A percentile compares a stretch with the other conserved stretches of the same genome.
These are phyloP conservation scores for Verticillium albo-atrum DNA, from an alignment of 2,329 filamentous ascomycete genomes.

Conservation along the genomic window DNA sequence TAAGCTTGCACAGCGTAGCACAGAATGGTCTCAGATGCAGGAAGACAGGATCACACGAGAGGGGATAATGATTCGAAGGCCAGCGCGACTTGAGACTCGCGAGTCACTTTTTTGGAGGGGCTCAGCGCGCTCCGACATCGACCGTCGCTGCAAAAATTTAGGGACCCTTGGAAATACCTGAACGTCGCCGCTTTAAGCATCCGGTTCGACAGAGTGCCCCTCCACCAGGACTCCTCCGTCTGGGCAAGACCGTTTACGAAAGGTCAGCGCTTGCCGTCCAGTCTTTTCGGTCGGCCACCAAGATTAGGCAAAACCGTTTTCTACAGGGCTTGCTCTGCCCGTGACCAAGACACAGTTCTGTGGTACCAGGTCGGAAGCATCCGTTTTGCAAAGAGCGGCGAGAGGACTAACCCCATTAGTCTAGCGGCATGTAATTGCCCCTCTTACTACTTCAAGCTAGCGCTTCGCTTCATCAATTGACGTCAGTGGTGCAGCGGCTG, in stretches of 20 bases:
- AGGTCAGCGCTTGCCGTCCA: too few species aligned
- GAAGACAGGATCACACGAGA: background rate
- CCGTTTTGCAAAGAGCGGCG: background rate
- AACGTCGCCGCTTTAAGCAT: background rate
- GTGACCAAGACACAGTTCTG: too few species aligned
- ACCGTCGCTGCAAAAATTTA: conserved; percentile 1
- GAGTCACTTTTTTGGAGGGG: conserved; percentile 1
- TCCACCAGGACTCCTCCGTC: too few species aligned
- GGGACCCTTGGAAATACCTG: background rate
- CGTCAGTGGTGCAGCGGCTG: background rate
- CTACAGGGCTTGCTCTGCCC: too few species aligned
- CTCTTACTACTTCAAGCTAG: conserved; percentile 2
- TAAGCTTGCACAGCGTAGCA: background rate
- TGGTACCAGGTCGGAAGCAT: too few species aligned
- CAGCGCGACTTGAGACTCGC: background rate
- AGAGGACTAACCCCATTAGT: background rate
- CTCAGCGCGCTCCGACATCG: conserved; percentile 1
- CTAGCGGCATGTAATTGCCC: background rate
- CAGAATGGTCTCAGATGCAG: background rate
- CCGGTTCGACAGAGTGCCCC: too few species aligned
- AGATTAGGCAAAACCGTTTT: too few species aligned
- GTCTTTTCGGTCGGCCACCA: too few species aligned
- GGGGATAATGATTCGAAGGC: background rate
- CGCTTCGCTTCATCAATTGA: conserved; percentile 1
- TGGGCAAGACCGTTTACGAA: too few species aligned